Evolutionary conservation across 257 asterid genomes (phyloP), one percentile per base, ranked within the genome.

Genomic region (Euphrasia confusa): DNA sequence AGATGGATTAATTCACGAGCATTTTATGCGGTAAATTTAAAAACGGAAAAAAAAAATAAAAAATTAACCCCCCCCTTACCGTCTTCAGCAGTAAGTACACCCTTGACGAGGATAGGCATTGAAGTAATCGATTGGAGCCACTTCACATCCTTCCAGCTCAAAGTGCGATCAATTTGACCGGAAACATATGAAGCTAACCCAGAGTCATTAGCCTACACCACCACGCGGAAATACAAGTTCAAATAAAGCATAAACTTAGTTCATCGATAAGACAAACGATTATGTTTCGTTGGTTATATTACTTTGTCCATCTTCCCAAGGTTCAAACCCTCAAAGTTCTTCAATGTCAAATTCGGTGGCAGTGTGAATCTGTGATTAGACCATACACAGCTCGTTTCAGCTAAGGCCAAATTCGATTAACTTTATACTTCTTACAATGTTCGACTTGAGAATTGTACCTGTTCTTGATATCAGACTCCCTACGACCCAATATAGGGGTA

Each of bases 141-240:
- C 85, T 84, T 76, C 32, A 87, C 81, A 76, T 87, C 95, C 95
- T 84, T 78, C 95, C 95, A 87, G 74, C 92, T 87, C 74, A 84
- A 69, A 63, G 89, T 65, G 64, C 95, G 95, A 70, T 87, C 95
- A 72, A 86, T 74, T 72, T 86, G 92, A 67, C 95, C 86, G 58
- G 92, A 89, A 37, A 87, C 95, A 47, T 87, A 87, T 12, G 84
- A 76, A 64, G 95, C 89, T 58, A 86, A 78, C 61, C 89, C 92
- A 70, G 89, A 87, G 72, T 87, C 89, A 60, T 66, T 54, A 63
- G 86, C 71, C 92, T 87, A 64, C 54, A 72, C 4, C 54, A 72
- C 4, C 33, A 52, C 45, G 44, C 26, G 32, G 21, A 66, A 67
- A 62, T 21, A 59, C 39, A 47, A 32, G 63, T 56, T 65, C 0